Evolutionary conservation across 1,139 yeast species (phyloP).

Genomic region (Hyphopichia buzzinii): DNA sequence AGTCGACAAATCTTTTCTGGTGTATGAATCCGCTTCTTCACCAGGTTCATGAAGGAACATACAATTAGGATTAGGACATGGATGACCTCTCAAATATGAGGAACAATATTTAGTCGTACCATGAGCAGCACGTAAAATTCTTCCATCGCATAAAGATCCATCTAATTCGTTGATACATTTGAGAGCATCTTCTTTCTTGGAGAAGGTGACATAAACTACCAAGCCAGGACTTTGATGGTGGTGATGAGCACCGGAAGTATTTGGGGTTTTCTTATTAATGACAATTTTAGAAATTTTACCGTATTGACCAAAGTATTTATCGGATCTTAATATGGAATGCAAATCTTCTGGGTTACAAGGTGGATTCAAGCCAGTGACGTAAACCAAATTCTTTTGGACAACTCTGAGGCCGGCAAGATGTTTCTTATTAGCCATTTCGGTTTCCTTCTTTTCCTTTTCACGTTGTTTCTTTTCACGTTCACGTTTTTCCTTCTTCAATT

Average conservation of each 20-base stretch:
- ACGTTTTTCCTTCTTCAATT: conserved; percentile 72
- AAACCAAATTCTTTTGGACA: conserved; percentile 94
- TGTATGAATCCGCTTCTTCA: conserved; percentile 96
- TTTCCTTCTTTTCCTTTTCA: conserved; percentile 90
- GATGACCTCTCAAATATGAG: conserved; percentile 88
- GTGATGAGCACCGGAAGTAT: conserved; percentile 25
- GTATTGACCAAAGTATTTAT: conserved; percentile 95
- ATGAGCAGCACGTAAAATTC: conserved; percentile 85
- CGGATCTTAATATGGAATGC: conserved; percentile 80
- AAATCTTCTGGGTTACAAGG: conserved; percentile 87
- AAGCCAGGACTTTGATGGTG: conserved; percentile 69
- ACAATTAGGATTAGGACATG: conserved; percentile 98
- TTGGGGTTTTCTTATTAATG: conserved; percentile 74
- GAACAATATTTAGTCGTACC: conserved; percentile 99
- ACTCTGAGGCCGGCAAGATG: conserved; percentile 97
- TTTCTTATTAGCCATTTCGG: conserved; percentile 83
- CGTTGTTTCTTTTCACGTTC: conserved; percentile 85
- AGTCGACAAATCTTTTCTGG: conserved; percentile 87
- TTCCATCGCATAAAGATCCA: conserved; percentile 91
- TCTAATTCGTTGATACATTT: conserved; percentile 91
- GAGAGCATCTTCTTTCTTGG: conserved; percentile 91
- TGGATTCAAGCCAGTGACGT: conserved; percentile 94
- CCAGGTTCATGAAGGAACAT: conserved; percentile 99
- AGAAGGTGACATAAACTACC: conserved; percentile 94
- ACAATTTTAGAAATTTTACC: conserved; percentile 95